These are phyloP conservation scores for Colletotrichum aenigma DNA, from an alignment of 2,329 filamentous ascomycete genomes.

Conservation along the genomic window DNA sequence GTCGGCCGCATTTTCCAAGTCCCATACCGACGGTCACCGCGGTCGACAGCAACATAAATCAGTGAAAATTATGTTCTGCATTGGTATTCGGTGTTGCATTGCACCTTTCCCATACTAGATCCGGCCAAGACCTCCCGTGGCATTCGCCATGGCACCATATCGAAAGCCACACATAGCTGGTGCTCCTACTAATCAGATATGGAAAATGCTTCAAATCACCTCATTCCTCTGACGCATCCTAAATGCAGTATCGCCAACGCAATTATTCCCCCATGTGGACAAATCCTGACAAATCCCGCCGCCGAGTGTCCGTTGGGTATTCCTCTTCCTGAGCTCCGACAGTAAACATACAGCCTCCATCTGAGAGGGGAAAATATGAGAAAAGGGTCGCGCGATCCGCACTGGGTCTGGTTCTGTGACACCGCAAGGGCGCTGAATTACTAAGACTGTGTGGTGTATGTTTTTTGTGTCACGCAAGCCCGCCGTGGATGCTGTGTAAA, in stretches of 20 bases:
- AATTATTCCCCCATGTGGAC: constrained; percentile 1
- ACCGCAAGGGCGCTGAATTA: not conserved
- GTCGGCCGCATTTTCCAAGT: not conserved
- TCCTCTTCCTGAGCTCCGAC: constrained; percentile 7
- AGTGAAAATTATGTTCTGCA: not conserved
- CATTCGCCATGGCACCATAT: constrained; percentile 9
- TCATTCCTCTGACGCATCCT: constrained; percentile 5
- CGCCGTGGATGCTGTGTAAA: constrained; percentile 6
- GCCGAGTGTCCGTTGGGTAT: constrained; percentile 15
- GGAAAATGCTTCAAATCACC: constrained; percentile 8
- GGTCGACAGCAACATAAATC: not conserved
- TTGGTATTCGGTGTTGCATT: not conserved
- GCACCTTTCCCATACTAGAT: not conserved
- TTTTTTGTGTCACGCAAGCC: not conserved
- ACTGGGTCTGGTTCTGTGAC: not conserved
- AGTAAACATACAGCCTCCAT: constrained; percentile 10
- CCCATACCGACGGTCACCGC: not conserved
- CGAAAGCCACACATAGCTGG: constrained; percentile 4
- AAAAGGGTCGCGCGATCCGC: not conserved
- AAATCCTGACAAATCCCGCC: constrained; percentile 10
- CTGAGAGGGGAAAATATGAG: not conserved
- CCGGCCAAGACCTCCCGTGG: not conserved
- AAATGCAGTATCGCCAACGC: constrained; percentile 1
- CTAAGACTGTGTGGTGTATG: not conserved
- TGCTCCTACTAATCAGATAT: not conserved